A percentile compares a stretch with the other conserved stretches of the same genome.
phyloP scores from a whole-genome alignment of 352 stramenopile genomes.

The Albugo laibachii region DNA sequence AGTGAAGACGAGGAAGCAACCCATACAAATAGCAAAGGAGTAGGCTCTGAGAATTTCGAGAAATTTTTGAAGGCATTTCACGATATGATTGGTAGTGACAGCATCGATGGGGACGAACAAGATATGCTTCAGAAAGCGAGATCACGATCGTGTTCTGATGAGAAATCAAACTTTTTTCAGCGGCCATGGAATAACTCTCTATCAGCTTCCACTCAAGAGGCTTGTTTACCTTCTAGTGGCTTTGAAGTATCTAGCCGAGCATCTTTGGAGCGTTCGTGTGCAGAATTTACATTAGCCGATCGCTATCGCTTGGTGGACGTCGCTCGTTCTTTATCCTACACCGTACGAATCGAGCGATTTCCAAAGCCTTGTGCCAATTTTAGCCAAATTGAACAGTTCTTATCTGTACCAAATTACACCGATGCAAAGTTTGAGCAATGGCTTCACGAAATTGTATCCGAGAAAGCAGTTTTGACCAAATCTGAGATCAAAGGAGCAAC shows the following conservation, averaged over 20 bases:
- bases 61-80: conserved; percentile 61
- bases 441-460: conserved; percentile 35
- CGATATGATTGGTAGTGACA: conserved; percentile 55
- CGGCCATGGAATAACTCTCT: neutral
- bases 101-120: conserved; percentile 27
- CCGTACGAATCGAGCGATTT: conserved; percentile 58
- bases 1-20: conserved; percentile 24
- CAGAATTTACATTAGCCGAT: conserved; percentile 45
- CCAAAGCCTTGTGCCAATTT: conserved; percentile 47
- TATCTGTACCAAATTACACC: conserved; percentile 17
- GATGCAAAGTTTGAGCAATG: conserved; percentile 61
- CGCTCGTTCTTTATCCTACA: conserved; percentile 45
- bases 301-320: conserved; percentile 53
- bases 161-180: conserved; percentile 8
- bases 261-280: neutral
- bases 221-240: conserved; percentile 9
- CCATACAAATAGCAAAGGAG: neutral
- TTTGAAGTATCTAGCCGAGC: neutral
- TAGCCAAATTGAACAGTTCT: conserved; percentile 47
- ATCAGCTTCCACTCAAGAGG: conserved; percentile 5
- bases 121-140: conserved; percentile 8
- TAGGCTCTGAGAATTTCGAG: conserved; percentile 53
- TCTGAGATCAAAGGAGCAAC: conserved; percentile 22
- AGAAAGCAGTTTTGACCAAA: conserved; percentile 27
- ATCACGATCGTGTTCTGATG: conserved; percentile 9